phyloP scores from a whole-genome alignment of 805 yeast species.

The Wickerhamiella vanderwaltii region DNA sequence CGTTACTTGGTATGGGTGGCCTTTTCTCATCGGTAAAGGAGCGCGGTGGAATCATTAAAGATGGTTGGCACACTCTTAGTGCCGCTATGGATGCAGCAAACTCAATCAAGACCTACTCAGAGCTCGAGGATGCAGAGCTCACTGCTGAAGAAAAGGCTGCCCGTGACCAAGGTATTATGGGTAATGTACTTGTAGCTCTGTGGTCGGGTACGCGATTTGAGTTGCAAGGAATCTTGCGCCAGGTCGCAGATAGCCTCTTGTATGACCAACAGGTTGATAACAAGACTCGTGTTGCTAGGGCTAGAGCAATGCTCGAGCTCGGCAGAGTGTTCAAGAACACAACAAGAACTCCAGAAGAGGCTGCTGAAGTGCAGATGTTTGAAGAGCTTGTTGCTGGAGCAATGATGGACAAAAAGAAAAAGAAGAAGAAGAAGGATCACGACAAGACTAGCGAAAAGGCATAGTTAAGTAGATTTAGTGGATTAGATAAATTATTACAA shows the following conservation, averaged over 20 bases:
- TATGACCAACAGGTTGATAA: slow-evolving; percentile 52
- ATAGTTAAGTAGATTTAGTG: too few relatives aligned
- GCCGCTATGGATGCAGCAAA: slow-evolving; percentile 82
- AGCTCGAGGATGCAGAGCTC: slow-evolving; percentile 50
- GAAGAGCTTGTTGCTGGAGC: slow-evolving; percentile 82
- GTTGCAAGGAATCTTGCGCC: slow-evolving; percentile 64
- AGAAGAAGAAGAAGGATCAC: slow-evolving; percentile 21
- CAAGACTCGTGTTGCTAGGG: slow-evolving; percentile 56
- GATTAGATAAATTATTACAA: too few relatives aligned
- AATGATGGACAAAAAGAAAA: slow-evolving; percentile 44
- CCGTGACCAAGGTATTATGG: slow-evolving; percentile 69
- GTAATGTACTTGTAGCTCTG: slow-evolving; percentile 83
- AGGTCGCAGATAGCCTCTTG: slow-evolving; percentile 67
- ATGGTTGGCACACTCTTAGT: slow-evolving; percentile 69
- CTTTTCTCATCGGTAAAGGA: slow-evolving; percentile 70
- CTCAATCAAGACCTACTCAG: slow-evolving; percentile 60
- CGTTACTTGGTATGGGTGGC: slow-evolving; percentile 74
- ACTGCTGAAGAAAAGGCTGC: slow-evolving; percentile 57
- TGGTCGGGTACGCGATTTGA: slow-evolving; percentile 93
- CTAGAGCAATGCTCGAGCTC: slow-evolving; percentile 61
- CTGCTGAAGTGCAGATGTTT: slow-evolving; percentile 77
- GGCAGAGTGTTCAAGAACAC: slow-evolving; percentile 60
- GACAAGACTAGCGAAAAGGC: slow-evolving; percentile 1
- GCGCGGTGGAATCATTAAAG: slow-evolving; percentile 70
- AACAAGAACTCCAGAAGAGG: slow-evolving; percentile 72